Base-by-base conservation (phyloP, 2,329 filamentous ascomycete species). In the Fusarium mexicanum region DNA sequence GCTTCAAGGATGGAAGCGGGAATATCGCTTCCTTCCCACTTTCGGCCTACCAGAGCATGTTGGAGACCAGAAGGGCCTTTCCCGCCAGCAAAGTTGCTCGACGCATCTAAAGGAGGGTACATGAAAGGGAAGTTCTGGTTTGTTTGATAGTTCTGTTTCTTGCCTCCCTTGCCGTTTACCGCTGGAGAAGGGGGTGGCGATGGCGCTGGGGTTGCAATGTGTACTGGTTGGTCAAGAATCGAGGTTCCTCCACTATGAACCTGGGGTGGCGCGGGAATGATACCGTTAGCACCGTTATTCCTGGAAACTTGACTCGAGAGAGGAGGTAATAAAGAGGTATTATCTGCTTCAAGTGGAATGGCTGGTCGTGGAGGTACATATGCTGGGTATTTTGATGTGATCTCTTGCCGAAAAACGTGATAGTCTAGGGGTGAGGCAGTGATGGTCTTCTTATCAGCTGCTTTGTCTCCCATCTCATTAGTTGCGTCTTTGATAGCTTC, bases 61-160 rank as follows among this genome's bases (percentile, higher is more conserved):
- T 98, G 94, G 50, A 95, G 83, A 47, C 93, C 93, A 11, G 95
- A 93, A 26, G 89, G 90, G 18, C 95, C 95, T 80, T 97, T 98
- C 2, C 96, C 96, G 58, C 96, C 96, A 43, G 96, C 91, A 76
- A 92, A 93, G 80, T 97, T 98, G 83, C 95, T 98, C 31, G 91
- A 92, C 71, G 92, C 92, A 82, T 98, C 96, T 24, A 98, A 86
- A 3, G 96, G 96, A 5, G 96, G 96, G 77, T 99, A 99, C 85
- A 99, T 91, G 80, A 99, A 98, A 0, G 96, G 96, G 74, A 99
- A 98, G 80, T 98, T 96, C 78, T 99, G 96, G 79, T 99, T 99
- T 0, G 96, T 99, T 82, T 99, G 96, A 79, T 99, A 99, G 77
- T 98, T 99, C 79, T 99, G 96, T 81, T 99, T 99, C 86, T 99